Base-by-base conservation (phyloP, 2,329 filamentous ascomycete species). In the Colletotrichum noveboracense region DNA sequence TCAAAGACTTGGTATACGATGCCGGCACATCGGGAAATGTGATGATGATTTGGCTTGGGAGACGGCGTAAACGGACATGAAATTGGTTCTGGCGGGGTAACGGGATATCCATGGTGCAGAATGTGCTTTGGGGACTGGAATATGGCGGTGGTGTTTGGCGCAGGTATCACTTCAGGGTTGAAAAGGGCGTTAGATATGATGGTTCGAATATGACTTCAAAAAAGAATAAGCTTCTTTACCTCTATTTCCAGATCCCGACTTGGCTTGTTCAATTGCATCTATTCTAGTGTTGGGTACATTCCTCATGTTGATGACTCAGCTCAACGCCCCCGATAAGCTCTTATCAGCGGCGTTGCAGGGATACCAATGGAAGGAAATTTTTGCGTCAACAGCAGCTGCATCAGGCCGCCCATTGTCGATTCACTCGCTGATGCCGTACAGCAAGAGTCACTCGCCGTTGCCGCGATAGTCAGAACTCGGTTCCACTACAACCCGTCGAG, bases 371-470 rank as follows among this genome's bases (percentile, higher is more conserved):
- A 61, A 28, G 36, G 48, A 16, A 38, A 30, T 34, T 60, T 60
- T 32, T 69, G 48, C 52, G 52, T 66, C 64, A 73, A 18, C 21
- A 26, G 32, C 21, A 38, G 62, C 13, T 24, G 30, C 16, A 16
- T 43, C 43, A 48, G 9, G 43, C 38, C 38, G 55, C 8, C 21
- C 38, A 2, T n/a, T 48, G 18, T 48, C 18, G 9, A 75, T 69
- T 75, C 69, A 67, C 34, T 75, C 38, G 62, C 72, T 68, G 70
- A 26, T 30, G 58, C n/a, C 58, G 38, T 38, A 38, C 36, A 38
- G 36, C 36, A 38, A 30, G 34, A 75, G 72, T 75, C 72, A 67
- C 34, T 75, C 56, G 62, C 73, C 72, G 70, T 21, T 24, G 58
- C 38, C 60, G 58, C 60, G 36, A 55, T 61, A 36, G 14, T 30